Evolutionary conservation across 2,329 filamentous ascomycete species (phyloP).

Genomic region (Phaeosphaeria sp.): DNA sequence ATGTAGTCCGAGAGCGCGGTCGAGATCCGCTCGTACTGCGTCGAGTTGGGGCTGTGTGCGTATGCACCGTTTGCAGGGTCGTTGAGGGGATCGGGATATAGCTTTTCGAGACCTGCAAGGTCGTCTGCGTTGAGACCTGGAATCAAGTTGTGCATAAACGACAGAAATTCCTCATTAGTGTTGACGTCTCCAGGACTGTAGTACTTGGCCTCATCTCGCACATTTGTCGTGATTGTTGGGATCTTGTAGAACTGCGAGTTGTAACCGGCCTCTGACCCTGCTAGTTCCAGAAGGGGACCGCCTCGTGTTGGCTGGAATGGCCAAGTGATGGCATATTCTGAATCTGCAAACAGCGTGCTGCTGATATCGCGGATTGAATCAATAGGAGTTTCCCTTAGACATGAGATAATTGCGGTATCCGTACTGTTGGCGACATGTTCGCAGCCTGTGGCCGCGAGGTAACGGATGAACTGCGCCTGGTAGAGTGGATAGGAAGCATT

Average conservation of each 20-base stretch:
- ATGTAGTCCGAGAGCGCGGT: conserved; percentile 54
- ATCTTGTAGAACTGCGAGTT: conserved; percentile 34
- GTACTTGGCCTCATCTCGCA: conserved; percentile 42
- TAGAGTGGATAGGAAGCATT: conserved; percentile 37
- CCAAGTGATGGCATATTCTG: conserved; percentile 51
- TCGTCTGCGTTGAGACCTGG: conserved; percentile 25
- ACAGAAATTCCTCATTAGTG: conserved; percentile 42
- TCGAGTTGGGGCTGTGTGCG: conserved; percentile 51
- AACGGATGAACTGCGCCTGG: conserved; percentile 30
- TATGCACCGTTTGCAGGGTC: conserved; percentile 37
- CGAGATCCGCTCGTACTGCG: conserved; percentile 53
- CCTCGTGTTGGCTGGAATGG: conserved; percentile 56
- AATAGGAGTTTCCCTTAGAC: conserved; percentile 49
- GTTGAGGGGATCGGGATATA: conserved; percentile 33
- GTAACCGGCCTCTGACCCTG: conserved; percentile 46
- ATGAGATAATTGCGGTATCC: conserved; percentile 44
- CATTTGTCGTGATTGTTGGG: conserved; percentile 36
- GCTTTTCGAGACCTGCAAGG: conserved; percentile 23
- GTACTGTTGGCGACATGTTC: conserved; percentile 22
- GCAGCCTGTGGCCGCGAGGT: conserved; percentile 26
- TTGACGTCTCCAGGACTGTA: conserved; percentile 34
- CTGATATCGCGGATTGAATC: conserved; percentile 45
- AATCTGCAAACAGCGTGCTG: conserved; percentile 42
- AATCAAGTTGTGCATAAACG: conserved; percentile 32
- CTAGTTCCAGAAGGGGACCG: conserved; percentile 53